phyloP scores from a whole-genome alignment of 148 eudicot species.

The Tetragonia tetragonoides region DNA sequence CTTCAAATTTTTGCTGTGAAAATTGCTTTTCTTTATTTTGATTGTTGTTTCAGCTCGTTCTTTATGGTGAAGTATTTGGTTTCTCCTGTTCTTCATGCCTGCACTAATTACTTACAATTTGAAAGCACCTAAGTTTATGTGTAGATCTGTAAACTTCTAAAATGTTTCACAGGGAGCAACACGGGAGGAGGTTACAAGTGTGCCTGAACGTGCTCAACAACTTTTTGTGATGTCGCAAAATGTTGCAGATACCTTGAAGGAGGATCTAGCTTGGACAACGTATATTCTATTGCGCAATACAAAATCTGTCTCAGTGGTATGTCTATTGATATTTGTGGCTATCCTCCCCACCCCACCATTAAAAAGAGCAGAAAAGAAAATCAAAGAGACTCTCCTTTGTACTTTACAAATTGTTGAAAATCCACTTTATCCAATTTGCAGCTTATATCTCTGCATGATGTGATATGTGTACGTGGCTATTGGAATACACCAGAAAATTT shows the following conservation, averaged over 20 bases:
- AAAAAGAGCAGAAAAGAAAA: background rate
- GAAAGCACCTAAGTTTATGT: background rate
- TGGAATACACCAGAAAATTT: constrained; percentile 67
- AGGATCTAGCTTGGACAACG: constrained; percentile 95
- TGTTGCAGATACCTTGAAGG: constrained; percentile 56
- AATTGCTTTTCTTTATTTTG: background rate
- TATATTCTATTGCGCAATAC: constrained; percentile 83
- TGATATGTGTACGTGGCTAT: constrained; percentile 85
- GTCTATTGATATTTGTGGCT: background rate
- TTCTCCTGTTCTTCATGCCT: background rate
- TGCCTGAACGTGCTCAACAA: constrained; percentile 71
- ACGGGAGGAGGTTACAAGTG: constrained; percentile 40
- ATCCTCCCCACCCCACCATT: background rate
- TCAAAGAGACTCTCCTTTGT: background rate
- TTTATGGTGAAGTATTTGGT: background rate
- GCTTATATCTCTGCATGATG: constrained; percentile 69
- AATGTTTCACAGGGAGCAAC: constrained; percentile 61
- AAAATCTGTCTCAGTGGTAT: constrained; percentile 81
- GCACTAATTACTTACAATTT: background rate
- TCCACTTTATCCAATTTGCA: constrained; percentile 27
- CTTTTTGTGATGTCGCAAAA: constrained; percentile 70
- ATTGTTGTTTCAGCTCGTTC: background rate
- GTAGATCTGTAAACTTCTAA: constrained; percentile 6
- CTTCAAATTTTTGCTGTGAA: background rate
- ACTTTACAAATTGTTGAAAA: background rate